Percentiles rank a stretch among this genome's conserved stretches.
Evolutionary conservation across 345 rosid species (phyloP).

Genomic region (Hibiscus tridactylites): DNA sequence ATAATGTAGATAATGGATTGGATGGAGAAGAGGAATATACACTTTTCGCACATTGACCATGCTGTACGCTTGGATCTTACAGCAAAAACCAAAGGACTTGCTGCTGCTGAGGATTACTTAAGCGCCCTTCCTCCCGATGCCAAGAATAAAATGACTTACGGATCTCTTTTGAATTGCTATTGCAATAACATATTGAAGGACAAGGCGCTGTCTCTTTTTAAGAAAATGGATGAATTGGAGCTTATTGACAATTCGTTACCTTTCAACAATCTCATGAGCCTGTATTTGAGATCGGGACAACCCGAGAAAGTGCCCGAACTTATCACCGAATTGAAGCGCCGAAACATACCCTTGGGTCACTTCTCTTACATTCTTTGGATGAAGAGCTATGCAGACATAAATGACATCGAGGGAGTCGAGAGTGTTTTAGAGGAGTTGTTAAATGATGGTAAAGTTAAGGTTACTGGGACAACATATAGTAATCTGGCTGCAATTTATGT

Average conservation of each 20-base stretch:
- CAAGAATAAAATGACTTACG: conserved; percentile 35
- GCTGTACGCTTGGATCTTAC: conserved; percentile 53
- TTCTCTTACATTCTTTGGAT: conserved; percentile 45
- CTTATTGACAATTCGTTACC: conserved; percentile 29
- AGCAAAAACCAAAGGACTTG: conserved; percentile 49
- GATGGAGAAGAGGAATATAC: conserved; percentile 66
- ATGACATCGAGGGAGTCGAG: conserved; percentile 47
- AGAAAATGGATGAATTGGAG: conserved; percentile 44
- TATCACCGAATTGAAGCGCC: conserved; percentile 51
- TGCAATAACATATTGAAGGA: conserved; percentile 37
- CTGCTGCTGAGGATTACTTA: conserved; percentile 64
- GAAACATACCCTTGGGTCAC: conserved; percentile 20
- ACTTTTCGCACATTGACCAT: conserved; percentile 26
- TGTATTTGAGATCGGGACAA: conserved; percentile 44
- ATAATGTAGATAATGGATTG: conserved; percentile 51
- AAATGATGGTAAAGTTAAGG: conserved; percentile 18
- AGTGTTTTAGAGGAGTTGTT: conserved; percentile 39
- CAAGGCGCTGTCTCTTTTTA: conserved; percentile 49
- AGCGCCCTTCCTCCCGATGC: conserved; percentile 25
- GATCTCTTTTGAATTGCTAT: conserved; percentile 64
- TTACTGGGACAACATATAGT: conserved; percentile 42
- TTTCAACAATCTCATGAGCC: conserved; percentile 48
- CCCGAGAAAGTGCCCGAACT: conserved; percentile 47
- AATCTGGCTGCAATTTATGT: conserved; percentile 58
- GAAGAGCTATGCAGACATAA: conserved; percentile 41